Base-by-base conservation (phyloP, 192 early-diverging fungal genomes). In the Rhizoclosmatium sp. region DNA sequence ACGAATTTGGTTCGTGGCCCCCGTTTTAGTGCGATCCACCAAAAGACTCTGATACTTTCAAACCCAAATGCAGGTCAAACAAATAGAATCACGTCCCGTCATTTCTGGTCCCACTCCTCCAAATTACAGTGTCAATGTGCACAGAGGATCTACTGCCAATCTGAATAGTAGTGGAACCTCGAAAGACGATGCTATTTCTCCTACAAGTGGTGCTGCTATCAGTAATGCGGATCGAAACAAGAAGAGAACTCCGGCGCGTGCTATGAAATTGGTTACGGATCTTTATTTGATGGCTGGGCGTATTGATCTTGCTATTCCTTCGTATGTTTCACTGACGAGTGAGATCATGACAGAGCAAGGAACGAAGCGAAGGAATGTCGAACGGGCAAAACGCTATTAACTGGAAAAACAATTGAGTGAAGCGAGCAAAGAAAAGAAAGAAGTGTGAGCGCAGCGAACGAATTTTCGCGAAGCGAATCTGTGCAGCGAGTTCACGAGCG, bases 231-330 rank as follows among this genome's bases (percentile, higher is more conserved):
- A 77, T 39, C 62, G 66, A 66, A 77, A 69, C 65, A 81, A 68
- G 62, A 90, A 89, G 76, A 80, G 93, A 21, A 91, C 94, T 2
- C 92, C 91, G 23, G 90, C 89, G 0, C 71, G 94, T 71, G 88
- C 88, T n/a, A 86, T 93, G 59, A 95, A 95, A 69, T 75, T 95
- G 19, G 80, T 93, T 7, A 92, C 87, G 4, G 94, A 95, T 82
- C 75, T 94, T 64, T 94, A 90, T 83, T 70, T 95, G 62, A 78
- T 95, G 82, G 88, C 92, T 46, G 94, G 94, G 21, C 78, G 91
- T 56, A 69, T 92, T 44, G 92, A 94, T 2, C 83, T 91, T 71
- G 94, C 94, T 3, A 40, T 75, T 19, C 58, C 58, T 58, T 51
- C 49, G 71, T 72, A 59, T 40, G 42, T 64, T 64, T 21, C 14